Evolutionary conservation across 306 rosid species (phyloP).

Genomic region (Prunus salicina): DNA sequence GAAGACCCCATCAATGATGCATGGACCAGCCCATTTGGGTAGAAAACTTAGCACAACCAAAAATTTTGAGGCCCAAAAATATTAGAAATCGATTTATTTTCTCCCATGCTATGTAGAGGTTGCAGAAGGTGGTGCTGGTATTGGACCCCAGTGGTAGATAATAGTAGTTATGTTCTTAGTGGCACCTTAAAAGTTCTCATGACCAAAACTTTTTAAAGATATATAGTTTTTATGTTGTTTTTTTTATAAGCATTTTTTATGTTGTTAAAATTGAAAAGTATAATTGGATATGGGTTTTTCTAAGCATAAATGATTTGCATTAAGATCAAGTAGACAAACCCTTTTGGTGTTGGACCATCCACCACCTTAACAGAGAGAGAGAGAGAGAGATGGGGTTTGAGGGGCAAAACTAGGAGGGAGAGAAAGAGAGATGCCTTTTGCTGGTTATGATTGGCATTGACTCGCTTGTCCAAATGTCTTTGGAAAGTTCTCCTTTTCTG

Average conservation of each 20-base stretch:
- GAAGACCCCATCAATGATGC: neutral
- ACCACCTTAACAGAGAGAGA: neutral
- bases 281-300: neutral
- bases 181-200: neutral
- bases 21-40: neutral
- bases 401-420: constrained; percentile 14
- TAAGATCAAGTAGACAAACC: neutral
- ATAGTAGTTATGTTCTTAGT: neutral
- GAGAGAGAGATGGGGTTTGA: constrained; percentile 7
- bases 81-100: neutral
- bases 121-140: neutral
- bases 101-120: neutral
- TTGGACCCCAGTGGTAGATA: neutral
- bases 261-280: neutral
- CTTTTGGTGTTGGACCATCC: constrained; percentile 18
- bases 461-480: constrained; percentile 78
- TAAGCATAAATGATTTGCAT: neutral
- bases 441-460: constrained; percentile 92
- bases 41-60: neutral
- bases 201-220: neutral
- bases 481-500: constrained; percentile 73
- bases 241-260: neutral
- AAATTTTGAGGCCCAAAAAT: neutral
- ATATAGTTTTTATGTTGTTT: neutral
- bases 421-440: constrained; percentile 43